A percentile compares a stretch with the other conserved stretches of the same genome.
phyloP scores from a whole-genome alignment of 805 yeast species.

The Blastobotrys muscicola region DNA sequence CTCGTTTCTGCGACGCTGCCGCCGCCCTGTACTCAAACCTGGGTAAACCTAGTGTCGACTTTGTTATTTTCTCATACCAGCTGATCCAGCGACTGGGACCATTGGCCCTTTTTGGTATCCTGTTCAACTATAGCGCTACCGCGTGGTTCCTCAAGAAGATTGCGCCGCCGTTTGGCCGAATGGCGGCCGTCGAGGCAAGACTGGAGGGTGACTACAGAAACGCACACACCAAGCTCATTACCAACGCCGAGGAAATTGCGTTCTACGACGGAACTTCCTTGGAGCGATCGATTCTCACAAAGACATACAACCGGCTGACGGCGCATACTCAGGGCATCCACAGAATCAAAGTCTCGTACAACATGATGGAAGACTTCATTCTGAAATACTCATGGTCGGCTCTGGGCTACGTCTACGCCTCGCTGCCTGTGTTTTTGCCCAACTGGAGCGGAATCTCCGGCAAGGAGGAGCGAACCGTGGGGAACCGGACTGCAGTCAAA shows the following conservation, averaged over 20 bases:
- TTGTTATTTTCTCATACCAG: constrained; percentile 75
- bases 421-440: constrained; percentile 75
- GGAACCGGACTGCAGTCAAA: constrained; percentile 10
- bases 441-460: constrained; percentile 28
- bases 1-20: constrained; percentile 69
- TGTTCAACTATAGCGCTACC: constrained; percentile 69
- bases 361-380: constrained; percentile 72
- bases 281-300: constrained; percentile 58
- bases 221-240: constrained; percentile 73
- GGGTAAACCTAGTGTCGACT: constrained; percentile 86
- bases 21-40: constrained; percentile 77
- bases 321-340: constrained; percentile 46
- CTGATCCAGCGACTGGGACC: constrained; percentile 79
- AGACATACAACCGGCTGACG: constrained; percentile 49
- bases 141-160: constrained; percentile 62
- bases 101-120: constrained; percentile 74
- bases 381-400: constrained; percentile 93
- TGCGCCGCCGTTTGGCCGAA: constrained; percentile 78
- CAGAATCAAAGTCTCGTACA: constrained; percentile 54
- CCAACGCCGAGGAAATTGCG: constrained; percentile 88
- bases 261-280: constrained; percentile 82
- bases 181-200: constrained; percentile 62
- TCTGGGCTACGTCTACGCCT: constrained; percentile 83
- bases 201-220: constrained; percentile 86
- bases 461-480: constrained; percentile 20